Conservation (phyloP, 2,329 filamentous ascomycete genomes). For the Rachicladosporium sp. region DNA sequence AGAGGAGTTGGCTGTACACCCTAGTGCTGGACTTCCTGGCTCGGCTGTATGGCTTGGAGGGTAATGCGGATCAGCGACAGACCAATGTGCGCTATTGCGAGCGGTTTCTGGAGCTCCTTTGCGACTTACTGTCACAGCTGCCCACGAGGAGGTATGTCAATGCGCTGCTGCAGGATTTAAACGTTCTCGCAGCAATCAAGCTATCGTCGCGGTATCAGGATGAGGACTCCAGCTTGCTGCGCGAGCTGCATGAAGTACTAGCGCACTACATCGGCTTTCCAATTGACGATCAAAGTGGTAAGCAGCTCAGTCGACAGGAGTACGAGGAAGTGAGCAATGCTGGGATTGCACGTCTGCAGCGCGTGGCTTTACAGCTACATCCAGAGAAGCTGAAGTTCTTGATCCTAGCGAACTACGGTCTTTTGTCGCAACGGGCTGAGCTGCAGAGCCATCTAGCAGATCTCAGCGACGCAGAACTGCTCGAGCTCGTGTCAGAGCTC, state of each 20-base stretch:
- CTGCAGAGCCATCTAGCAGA: conserved; percentile 61
- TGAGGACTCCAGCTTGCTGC: conserved; percentile 54
- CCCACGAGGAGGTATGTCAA: conserved; percentile 92
- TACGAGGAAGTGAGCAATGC: conserved; percentile 71
- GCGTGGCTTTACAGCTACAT: conserved; percentile 67
- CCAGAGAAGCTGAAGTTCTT: conserved; percentile 84
- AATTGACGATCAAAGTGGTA: conserved; percentile 80
- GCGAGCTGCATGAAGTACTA: conserved; percentile 69
- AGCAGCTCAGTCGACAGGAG: conserved; percentile 58
- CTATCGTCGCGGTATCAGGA: conserved; percentile 68
- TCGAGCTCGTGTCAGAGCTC: conserved; percentile 55
- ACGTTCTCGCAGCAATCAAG: conserved; percentile 63
- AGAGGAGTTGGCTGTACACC: conserved; percentile 85
- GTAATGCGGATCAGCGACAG: conserved; percentile 18
- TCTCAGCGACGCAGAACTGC: conserved; percentile 63
- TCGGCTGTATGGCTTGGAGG: conserved; percentile 47
- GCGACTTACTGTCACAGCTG: conserved; percentile 82
- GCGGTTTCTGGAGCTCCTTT: conserved; percentile 80
- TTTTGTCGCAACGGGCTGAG: conserved; percentile 69
- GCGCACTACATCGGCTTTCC: conserved; percentile 79
- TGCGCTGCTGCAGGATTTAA: conserved; percentile 71
- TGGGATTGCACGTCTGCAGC: conserved; percentile 64
- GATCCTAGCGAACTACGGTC: conserved; percentile 82
- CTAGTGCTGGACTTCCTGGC: conserved; percentile 72
- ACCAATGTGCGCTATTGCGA: conserved; percentile 73